phyloP scores from a whole-genome alignment of 1,284 basidiomycete genomes.

The Phlebopus sp. region DNA sequence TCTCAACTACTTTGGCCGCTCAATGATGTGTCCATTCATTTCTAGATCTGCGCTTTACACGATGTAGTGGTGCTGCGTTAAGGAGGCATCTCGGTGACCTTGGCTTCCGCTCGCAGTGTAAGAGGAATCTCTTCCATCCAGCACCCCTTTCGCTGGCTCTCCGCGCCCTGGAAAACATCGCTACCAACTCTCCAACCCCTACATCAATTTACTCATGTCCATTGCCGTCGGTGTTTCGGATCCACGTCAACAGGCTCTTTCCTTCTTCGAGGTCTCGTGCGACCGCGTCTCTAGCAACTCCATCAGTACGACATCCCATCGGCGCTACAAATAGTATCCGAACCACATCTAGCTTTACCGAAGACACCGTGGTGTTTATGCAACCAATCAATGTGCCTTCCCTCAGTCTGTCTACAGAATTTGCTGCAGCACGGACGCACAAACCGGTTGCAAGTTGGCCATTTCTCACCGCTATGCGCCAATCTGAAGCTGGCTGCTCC shows the following conservation, averaged over 20 bases:
- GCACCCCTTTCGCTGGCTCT: conserved; percentile 24
- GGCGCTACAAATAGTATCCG: conserved; percentile 2
- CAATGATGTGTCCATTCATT: conserved; percentile 1
- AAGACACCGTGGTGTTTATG: conserved; percentile 19
- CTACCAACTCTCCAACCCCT: conserved; percentile 11
- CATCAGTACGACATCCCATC: neutral
- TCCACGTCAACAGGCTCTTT: conserved; percentile 22
- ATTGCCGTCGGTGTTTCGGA: conserved; percentile 24
- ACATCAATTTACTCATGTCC: conserved; percentile 30
- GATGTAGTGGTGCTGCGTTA: conserved; percentile 21
- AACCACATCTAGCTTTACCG: conserved; percentile 5
- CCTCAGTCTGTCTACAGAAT: neutral
- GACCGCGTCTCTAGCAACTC: neutral
- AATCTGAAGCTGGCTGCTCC: too few relatives aligned
- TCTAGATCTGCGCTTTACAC: conserved; percentile 32
- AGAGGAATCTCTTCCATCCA: conserved; percentile 26
- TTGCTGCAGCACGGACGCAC: neutral
- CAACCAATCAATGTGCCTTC: conserved; percentile 15
- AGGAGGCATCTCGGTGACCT: conserved; percentile 13
- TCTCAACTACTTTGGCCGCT: neutral
- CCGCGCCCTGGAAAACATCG: conserved; percentile 25
- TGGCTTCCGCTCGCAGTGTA: conserved; percentile 24
- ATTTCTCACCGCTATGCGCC: too few relatives aligned
- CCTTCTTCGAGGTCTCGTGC: neutral
- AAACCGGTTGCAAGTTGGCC: neutral